Evolutionary conservation across 129 eudicot species (phyloP).

Genomic region (Arctium minus): DNA sequence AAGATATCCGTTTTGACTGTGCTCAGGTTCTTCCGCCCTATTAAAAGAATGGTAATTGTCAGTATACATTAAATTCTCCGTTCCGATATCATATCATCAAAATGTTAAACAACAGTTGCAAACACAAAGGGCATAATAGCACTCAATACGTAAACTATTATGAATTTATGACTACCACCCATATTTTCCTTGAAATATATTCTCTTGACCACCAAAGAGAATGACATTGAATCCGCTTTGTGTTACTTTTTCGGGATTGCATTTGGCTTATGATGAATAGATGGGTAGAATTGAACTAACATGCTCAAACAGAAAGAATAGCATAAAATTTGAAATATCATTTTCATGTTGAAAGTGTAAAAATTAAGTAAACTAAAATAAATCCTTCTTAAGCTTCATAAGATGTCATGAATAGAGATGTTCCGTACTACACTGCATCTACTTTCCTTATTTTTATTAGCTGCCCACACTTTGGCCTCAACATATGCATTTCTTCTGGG

Average conservation of each 20-base stretch:
- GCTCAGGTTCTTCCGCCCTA: slow-evolving; percentile 58
- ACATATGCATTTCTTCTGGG: too few relatives aligned
- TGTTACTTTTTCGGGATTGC: neutral
- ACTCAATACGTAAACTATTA: neutral
- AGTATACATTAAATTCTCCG: slow-evolving; percentile 7
- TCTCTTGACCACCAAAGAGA: neutral
- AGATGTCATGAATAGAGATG: too few relatives aligned
- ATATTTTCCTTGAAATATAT: neutral
- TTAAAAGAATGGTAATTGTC: slow-evolving; percentile 12
- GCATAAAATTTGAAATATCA: neutral
- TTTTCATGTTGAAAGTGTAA: too few relatives aligned
- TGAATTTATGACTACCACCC: neutral
- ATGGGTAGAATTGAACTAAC: neutral
- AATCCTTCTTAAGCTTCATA: too few relatives aligned
- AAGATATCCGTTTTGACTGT: slow-evolving; percentile 51
- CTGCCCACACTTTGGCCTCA: too few relatives aligned
- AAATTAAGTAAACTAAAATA: too few relatives aligned
- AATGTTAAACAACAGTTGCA: neutral
- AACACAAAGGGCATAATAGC: neutral
- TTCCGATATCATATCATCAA: neutral
- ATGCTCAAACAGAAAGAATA: neutral
- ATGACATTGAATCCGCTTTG: neutral
- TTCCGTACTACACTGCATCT: too few relatives aligned
- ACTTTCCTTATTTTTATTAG: too few relatives aligned
- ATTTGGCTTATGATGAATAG: neutral